These are phyloP conservation scores for Apiospora phragmitis DNA, from an alignment of 2,329 filamentous ascomycete genomes.

Conservation along the genomic window DNA sequence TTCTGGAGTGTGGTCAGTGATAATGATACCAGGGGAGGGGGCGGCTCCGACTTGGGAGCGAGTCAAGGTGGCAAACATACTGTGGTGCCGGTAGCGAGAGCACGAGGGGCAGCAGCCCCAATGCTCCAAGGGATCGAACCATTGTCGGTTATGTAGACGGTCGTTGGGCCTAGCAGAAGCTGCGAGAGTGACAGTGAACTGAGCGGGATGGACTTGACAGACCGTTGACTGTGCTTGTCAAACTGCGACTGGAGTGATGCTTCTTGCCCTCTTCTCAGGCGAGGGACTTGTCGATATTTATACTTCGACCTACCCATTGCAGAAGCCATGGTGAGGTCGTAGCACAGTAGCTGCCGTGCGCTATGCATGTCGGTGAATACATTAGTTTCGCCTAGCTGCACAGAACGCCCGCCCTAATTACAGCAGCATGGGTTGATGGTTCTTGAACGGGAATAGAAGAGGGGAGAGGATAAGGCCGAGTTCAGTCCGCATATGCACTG, in stretches of 20 bases:
- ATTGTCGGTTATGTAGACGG: neutral
- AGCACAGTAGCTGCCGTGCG: neutral
- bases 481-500: neutral
- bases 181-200: neutral
- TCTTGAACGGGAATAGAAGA: neutral
- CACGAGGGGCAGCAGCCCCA: slow-evolving; percentile 13
- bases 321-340: neutral
- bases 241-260: neutral
- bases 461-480: neutral
- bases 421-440: neutral
- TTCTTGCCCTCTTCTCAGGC: neutral
- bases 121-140: slow-evolving; percentile 2
- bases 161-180: neutral
- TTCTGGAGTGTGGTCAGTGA: slow-evolving; percentile 24
- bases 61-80: neutral
- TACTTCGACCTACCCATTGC: neutral
- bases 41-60: no score
- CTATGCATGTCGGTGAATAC: neutral
- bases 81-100: slow-evolving; percentile 14
- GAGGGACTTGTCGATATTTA: neutral
- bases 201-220: neutral
- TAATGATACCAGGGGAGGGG: no score
- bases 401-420: neutral
- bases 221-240: neutral
- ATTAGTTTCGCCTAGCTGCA: neutral